These are phyloP conservation scores for Boletellus emodensis DNA, from an alignment of 768 basidiomycete genomes.

Conservation along the genomic window DNA sequence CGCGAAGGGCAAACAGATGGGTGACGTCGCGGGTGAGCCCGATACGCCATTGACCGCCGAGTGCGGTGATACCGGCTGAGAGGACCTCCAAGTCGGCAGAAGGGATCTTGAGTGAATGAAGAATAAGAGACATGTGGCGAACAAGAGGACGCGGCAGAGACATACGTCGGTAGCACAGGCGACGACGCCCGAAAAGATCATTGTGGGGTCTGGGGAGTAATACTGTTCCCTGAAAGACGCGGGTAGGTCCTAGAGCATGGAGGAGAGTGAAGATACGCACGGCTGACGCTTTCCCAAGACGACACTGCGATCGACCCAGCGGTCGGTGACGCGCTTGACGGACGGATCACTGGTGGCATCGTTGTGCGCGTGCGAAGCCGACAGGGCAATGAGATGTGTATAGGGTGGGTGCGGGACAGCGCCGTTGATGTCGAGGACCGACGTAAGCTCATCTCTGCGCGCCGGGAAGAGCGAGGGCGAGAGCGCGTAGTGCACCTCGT, in stretches of 20 bases:
- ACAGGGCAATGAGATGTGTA: slow-evolving; percentile 47
- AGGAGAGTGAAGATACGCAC: slow-evolving; percentile 34
- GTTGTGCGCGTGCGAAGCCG: slow-evolving; percentile 48
- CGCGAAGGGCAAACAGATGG: slow-evolving; percentile 67
- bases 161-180: slow-evolving; percentile 67
- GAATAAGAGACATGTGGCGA: slow-evolving; percentile 1
- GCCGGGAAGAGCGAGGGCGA: slow-evolving; percentile 44
- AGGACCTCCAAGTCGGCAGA: slow-evolving; percentile 67
- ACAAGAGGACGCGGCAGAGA: not conserved
- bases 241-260: not conserved
- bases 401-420: slow-evolving; percentile 47
- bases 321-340: slow-evolving; percentile 37
- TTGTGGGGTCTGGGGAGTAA: slow-evolving; percentile 73
- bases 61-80: slow-evolving; percentile 62
- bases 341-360: slow-evolving; percentile 35
- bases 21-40: slow-evolving; percentile 83
- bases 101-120: slow-evolving; percentile 42
- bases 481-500: slow-evolving; percentile 43
- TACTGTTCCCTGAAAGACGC: slow-evolving; percentile 41
- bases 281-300: slow-evolving; percentile 54
- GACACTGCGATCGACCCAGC: slow-evolving; percentile 69
- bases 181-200: slow-evolving; percentile 81
- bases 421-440: slow-evolving; percentile 51
- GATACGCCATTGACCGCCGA: slow-evolving; percentile 79
- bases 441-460: slow-evolving; percentile 41